phyloP scores from a whole-genome alignment of 2,329 filamentous ascomycete genomes.

The Phialophora chinensis region DNA sequence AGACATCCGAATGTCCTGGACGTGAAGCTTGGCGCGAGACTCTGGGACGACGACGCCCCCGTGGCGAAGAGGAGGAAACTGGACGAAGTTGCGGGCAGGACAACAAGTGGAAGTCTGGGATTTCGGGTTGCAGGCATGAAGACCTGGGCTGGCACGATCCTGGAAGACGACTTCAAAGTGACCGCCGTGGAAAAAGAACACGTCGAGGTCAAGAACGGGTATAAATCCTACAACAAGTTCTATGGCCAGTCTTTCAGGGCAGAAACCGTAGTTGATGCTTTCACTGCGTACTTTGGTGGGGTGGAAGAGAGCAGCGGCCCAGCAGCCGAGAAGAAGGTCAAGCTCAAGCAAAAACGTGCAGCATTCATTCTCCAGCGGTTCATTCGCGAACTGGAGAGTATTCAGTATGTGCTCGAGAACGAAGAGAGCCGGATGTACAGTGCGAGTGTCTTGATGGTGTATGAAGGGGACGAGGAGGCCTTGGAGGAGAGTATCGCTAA shows the following conservation, averaged over 20 bases:
- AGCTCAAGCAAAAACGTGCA: conserved; percentile 48
- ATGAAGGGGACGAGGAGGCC: conserved; percentile 66
- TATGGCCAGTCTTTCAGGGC: conserved; percentile 67
- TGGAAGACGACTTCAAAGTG: conserved; percentile 38
- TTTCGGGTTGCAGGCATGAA: conserved; percentile 72
- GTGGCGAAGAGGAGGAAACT: conserved; percentile 45
- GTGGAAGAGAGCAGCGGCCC: conserved; percentile 8
- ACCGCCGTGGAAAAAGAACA: conserved; percentile 43
- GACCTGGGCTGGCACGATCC: conserved; percentile 54
- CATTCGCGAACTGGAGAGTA: conserved; percentile 48
- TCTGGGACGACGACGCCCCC: conserved; percentile 78
- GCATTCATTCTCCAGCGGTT: conserved; percentile 51
- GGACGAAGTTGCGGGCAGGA: conserved; percentile 31
- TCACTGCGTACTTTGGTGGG: conserved; percentile 61
- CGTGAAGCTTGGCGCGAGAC: conserved; percentile 82
- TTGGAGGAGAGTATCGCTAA: conserved; percentile 53
- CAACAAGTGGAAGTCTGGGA: conserved; percentile 54
- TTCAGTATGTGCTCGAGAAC: conserved; percentile 58
- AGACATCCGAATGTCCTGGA: conserved; percentile 87
- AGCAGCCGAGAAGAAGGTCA: conserved; percentile 15
- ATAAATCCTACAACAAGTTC: conserved; percentile 68
- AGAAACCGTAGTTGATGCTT: conserved; percentile 61
- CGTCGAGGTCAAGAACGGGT: conserved; percentile 51
- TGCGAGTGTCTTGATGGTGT: conserved; percentile 68
- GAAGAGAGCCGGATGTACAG: conserved; percentile 72